Evolutionary conservation across 768 basidiomycete genomes (phyloP).

Genomic region (Podaxis sp.): DNA sequence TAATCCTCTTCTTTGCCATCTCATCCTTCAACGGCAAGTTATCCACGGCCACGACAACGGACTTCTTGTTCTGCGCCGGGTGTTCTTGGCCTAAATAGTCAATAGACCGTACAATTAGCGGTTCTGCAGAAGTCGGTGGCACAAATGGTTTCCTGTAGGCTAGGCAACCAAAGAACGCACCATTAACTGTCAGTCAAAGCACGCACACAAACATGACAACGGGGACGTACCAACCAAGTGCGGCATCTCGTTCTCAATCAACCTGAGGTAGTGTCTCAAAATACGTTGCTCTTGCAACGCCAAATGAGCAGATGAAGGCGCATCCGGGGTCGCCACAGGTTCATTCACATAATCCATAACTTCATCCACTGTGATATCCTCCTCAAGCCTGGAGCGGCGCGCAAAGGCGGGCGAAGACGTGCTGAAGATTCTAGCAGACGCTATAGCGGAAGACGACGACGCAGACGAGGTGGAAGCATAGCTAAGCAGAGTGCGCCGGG

Average conservation of each 20-base stretch:
- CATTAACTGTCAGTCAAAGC: slow-evolving; percentile 6
- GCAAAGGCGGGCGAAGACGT: slow-evolving; percentile 29
- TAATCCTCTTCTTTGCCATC: slow-evolving; percentile 78
- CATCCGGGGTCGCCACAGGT: slow-evolving; percentile 56
- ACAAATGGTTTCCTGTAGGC: slow-evolving; percentile 82
- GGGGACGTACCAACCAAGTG: slow-evolving; percentile 68
- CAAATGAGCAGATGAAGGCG: slow-evolving; percentile 69
- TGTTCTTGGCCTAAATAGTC: slow-evolving; percentile 78
- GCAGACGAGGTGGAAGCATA: not conserved
- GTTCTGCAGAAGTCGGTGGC: slow-evolving; percentile 57
- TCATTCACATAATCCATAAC: slow-evolving; percentile 45
- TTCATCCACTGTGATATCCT: slow-evolving; percentile 39
- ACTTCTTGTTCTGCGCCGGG: slow-evolving; percentile 69
- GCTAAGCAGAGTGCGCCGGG: slow-evolving; percentile 12
- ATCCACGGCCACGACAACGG: slow-evolving; percentile 73
- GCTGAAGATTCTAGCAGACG: slow-evolving; percentile 23
- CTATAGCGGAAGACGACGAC: not conserved
- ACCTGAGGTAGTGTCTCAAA: slow-evolving; percentile 72
- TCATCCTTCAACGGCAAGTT: slow-evolving; percentile 63
- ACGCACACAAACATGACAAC: not conserved
- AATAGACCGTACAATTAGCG: slow-evolving; percentile 71
- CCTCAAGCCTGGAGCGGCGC: slow-evolving; percentile 39
- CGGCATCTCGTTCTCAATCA: slow-evolving; percentile 89
- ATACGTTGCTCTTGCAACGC: slow-evolving; percentile 74
- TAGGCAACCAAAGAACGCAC: slow-evolving; percentile 27